Conservation (phyloP, 495 filamentous ascomycete genomes). For the Parmelia sp. region DNA sequence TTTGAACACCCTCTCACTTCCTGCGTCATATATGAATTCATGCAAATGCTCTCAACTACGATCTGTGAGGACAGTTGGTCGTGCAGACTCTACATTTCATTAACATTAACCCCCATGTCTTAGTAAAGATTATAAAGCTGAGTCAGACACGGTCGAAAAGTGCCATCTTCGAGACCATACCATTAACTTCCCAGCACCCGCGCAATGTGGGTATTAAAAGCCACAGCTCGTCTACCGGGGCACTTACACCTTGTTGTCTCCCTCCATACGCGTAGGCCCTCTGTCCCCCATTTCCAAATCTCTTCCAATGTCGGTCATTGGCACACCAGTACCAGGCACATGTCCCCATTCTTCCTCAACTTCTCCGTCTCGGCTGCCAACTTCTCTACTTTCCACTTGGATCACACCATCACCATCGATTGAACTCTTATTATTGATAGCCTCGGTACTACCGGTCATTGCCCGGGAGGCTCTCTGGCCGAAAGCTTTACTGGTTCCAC, state of each 20-base stretch:
- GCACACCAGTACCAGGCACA: background rate
- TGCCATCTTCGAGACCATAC: background rate
- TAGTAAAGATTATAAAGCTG: background rate
- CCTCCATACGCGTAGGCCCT: background rate
- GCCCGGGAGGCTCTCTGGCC: background rate
- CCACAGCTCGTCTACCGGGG: background rate
- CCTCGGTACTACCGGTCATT: background rate
- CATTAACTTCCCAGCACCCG: accelerated
- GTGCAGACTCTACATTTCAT: background rate
- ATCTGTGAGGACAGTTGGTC: background rate
- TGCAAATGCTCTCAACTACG: background rate
- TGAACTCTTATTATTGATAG: background rate
- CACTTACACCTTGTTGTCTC: background rate
- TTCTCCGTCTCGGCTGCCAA: constrained; percentile 4
- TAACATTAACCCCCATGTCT: background rate
- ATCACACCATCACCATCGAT: background rate
- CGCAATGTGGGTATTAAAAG: too few species aligned
- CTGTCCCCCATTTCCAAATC: too few species aligned
- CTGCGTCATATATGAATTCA: too few species aligned
- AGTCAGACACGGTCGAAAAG: background rate
- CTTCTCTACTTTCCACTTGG: constrained; percentile 5
- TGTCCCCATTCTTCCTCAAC: constrained; percentile 8
- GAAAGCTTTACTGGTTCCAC: background rate
- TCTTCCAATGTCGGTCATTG: background rate
- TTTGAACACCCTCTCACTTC: too few species aligned